These are phyloP conservation scores for Coprinopsis marcescibilis DNA, from an alignment of 768 basidiomycete genomes.

Conservation along the genomic window DNA sequence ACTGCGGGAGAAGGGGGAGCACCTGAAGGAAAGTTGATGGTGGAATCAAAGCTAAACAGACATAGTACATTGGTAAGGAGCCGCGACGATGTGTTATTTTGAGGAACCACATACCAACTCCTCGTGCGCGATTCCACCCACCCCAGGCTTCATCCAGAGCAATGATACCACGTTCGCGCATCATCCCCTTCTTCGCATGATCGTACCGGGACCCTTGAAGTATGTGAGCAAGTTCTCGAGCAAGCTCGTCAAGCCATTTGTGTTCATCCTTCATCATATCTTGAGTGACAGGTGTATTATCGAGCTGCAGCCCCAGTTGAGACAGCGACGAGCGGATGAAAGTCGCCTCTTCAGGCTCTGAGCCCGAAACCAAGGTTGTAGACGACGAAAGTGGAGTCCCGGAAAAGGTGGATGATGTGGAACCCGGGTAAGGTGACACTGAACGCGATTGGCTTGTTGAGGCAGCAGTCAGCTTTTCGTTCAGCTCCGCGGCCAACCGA, in stretches of 20 bases:
- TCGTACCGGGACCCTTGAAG: conserved; percentile 45
- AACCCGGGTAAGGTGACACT: too few relatives aligned
- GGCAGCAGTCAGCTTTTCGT: conserved; percentile 63
- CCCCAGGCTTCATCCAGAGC: conserved; percentile 94
- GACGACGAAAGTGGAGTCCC: conserved; percentile 22
- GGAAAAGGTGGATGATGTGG: conserved; percentile 17
- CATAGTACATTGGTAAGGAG: conserved; percentile 3
- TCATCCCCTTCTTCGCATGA: conserved; percentile 53
- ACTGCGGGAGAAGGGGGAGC: conserved; percentile 56
- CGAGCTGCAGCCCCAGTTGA: conserved; percentile 80
- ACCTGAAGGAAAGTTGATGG: conserved; percentile 81
- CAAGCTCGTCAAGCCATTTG: conserved; percentile 74
- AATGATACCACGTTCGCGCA: conserved; percentile 75
- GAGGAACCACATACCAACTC: conserved; percentile 69
- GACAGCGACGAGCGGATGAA: conserved; percentile 86
- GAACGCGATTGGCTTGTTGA: too few relatives aligned
- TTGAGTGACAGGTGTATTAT: conserved; percentile 75
- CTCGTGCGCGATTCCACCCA: conserved; percentile 89
- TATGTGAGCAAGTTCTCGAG: conserved; percentile 72
- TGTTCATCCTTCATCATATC: conserved; percentile 85
- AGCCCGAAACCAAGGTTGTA: conserved; percentile 17
- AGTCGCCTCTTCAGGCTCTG: conserved; percentile 76
- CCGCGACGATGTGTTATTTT: neutral
- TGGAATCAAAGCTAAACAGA: conserved; percentile 70
- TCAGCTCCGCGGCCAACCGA: conserved; percentile 80